Evolutionary conservation across 768 basidiomycete species (phyloP).

Genomic region (Coprinopsis strossmayeri): DNA sequence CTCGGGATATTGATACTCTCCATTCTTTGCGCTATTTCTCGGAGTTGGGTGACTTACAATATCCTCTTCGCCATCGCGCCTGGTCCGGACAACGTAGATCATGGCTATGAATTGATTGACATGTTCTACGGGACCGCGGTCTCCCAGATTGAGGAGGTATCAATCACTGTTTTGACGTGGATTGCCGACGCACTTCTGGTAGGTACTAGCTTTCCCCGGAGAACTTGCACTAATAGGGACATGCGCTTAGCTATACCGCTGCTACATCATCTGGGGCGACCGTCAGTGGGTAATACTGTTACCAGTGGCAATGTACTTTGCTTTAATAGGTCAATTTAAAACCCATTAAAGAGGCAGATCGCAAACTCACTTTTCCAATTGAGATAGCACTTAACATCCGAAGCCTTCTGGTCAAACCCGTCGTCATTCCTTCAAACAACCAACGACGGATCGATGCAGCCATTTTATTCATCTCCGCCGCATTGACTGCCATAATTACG

Average conservation of each 20-base stretch:
- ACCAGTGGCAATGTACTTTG: not conserved
- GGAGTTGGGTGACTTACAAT: no score
- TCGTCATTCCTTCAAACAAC: no score
- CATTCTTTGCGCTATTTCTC: no score
- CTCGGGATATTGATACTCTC: no score
- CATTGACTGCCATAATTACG: not conserved
- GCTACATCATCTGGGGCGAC: not conserved
- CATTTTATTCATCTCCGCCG: not conserved
- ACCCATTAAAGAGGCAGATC: not conserved
- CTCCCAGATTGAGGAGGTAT: no score
- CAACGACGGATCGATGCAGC: no score
- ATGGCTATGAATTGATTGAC: no score
- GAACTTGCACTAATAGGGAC: not conserved
- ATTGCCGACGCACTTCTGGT: not conserved
- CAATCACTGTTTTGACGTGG: no score
- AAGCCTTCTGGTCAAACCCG: not conserved
- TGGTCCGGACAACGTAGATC: no score
- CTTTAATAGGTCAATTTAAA: not conserved
- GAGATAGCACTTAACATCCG: not conserved
- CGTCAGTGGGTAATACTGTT: not conserved
- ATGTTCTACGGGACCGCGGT: no score
- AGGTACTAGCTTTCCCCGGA: not conserved
- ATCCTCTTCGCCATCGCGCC: no score
- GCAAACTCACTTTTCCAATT: not conserved
- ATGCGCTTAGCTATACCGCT: not conserved